phyloP scores from a whole-genome alignment of 306 rosid species.

The Gynostemma pentaphyllum region DNA sequence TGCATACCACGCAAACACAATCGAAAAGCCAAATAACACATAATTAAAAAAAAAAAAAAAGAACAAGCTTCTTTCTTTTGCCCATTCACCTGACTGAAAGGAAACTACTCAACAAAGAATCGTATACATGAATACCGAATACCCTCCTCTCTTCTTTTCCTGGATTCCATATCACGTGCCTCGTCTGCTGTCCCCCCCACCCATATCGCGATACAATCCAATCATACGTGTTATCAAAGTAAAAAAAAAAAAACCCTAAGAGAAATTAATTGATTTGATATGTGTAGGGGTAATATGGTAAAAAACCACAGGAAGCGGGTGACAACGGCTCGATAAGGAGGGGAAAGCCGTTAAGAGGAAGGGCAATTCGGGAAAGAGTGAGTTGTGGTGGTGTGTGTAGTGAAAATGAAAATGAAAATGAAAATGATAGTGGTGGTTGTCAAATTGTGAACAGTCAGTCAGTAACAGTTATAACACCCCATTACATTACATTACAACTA shows the following conservation, averaged over 20 bases:
- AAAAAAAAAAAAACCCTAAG: background rate
- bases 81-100: too few relatives aligned
- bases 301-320: background rate
- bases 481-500: background rate
- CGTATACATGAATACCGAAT: background rate
- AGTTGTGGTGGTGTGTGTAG: conserved; percentile 23
- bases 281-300: conserved; percentile 18
- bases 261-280: too few relatives aligned
- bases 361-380: conserved; percentile 22
- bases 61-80: background rate
- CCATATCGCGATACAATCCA: background rate
- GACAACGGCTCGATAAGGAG: background rate
- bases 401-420: conserved; percentile 51
- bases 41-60: background rate
- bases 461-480: conserved; percentile 18
- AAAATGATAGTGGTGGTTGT: conserved; percentile 41
- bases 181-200: background rate
- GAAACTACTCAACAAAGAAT: too few relatives aligned
- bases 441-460: conserved; percentile 25
- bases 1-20: background rate
- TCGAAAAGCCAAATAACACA: too few relatives aligned
- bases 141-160: background rate
- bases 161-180: conserved; percentile 23
- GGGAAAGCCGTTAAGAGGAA: conserved; percentile 24
- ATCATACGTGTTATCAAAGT: background rate